A percentile compares a stretch with the other conserved stretches of the same genome.
Evolutionary conservation across 2,329 filamentous ascomycete genomes (phyloP).

Genomic region (Mollisiaceae sp.): DNA sequence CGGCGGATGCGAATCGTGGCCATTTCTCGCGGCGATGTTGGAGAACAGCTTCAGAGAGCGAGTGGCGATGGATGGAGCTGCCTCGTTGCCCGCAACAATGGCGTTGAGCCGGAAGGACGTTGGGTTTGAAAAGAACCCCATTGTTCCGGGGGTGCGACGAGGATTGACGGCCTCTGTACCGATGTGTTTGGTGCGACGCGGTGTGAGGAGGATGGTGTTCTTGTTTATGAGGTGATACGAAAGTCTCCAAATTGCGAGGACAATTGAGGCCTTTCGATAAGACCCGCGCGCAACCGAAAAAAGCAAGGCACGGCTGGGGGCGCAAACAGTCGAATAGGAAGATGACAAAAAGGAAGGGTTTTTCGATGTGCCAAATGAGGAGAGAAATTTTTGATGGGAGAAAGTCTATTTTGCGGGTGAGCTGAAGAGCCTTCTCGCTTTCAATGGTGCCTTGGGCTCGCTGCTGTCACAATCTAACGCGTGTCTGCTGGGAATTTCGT

Average conservation of each 20-base stretch:
- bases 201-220: background rate
- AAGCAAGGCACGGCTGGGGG: conserved; percentile 14
- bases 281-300: conserved; percentile 11
- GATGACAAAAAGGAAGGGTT: background rate
- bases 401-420: background rate
- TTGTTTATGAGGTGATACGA: conserved; percentile 6
- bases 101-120: conserved; percentile 52
- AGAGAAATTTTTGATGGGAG: background rate
- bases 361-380: background rate
- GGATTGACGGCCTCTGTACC: conserved; percentile 33
- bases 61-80: conserved; percentile 33
- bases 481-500: conserved; percentile 11
- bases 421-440: conserved; percentile 2
- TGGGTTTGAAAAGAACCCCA: conserved; percentile 53
- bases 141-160: conserved; percentile 26
- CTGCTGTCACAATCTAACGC: conserved; percentile 12
- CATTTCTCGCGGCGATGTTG: conserved; percentile 33
- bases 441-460: conserved; percentile 15
- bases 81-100: conserved; percentile 43
- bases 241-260: background rate
- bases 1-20: conserved; percentile 48
- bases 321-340: background rate
- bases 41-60: conserved; percentile 34
- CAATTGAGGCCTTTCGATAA: conserved; percentile 8
- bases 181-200: conserved; percentile 18